Evolutionary conservation across 495 filamentous ascomycete genomes (phyloP), one percentile per base, ranked within the genome.

Genomic region (Penicillium daleae): DNA sequence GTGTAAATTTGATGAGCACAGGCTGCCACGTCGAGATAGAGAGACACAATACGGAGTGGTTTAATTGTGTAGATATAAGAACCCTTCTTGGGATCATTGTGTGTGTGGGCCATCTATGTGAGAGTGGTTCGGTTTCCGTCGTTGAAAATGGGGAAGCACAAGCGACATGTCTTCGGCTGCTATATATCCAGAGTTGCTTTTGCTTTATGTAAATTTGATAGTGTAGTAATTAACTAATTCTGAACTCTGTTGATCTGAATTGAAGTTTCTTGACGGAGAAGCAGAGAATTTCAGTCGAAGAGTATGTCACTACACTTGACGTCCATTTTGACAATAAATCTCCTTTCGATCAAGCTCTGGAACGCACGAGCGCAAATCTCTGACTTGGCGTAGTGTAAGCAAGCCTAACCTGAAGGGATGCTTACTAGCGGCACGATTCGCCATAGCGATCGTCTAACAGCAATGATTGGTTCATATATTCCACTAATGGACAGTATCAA

Each of bases 1-100:
- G 66, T 69, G 15, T 69, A 40, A 37, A 2, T 6, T 5, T 29
- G 12, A 13, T 5, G 12, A 1, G 9, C 32, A 1, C 13, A 39
- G 15, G 12, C 3, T 15, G 13, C 15, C 13, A 17, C 17, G 13
- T 10, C 15, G 13, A 5, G 1, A 39, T 39, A 15, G 15, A 17
- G 35, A 12, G 13, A 39, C 17, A 39, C 3, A 19, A 2, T 12
- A 21, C 1, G 8, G 10, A 22, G 19, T 24, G 2, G 8, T 2
- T 12, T 9, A 9, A 4, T 12, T 12, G 9, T 9, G 21, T 12
- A 10, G 9, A 12, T 13, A 44, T 22, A 3, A 10, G 9, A 7
- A 12, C 19, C 19, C 3, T 7, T 42, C 6, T 4, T 22, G 42
- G 42, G 21, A 0, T 12, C n/a, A 9, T 22, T 22, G 42, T 12